Evolutionary conservation across 306 rosid genomes (phyloP).

Genomic region (Malus orientalis): DNA sequence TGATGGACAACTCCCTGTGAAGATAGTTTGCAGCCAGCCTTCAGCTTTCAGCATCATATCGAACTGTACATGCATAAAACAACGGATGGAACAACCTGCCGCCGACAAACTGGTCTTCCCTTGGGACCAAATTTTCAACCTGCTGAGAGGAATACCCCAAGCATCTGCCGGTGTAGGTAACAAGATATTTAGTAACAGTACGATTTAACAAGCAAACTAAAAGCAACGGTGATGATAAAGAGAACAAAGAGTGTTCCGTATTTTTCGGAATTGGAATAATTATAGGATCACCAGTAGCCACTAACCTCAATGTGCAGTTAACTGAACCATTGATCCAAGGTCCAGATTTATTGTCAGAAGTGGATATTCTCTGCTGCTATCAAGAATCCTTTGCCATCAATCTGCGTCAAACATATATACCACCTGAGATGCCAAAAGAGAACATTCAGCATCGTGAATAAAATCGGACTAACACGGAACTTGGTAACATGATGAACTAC

Average conservation of each 20-base stretch:
- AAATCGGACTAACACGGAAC: neutral
- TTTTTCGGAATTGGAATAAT: neutral
- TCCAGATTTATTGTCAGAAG: neutral
- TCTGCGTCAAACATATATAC: neutral
- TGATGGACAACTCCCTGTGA: neutral
- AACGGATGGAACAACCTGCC: neutral
- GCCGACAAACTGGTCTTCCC: slow-evolving; percentile 15
- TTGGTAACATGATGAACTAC: neutral
- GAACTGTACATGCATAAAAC: slow-evolving; percentile 27
- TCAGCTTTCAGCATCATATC: slow-evolving; percentile 1
- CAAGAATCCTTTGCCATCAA: neutral
- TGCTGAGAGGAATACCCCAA: neutral
- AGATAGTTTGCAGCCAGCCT: slow-evolving; percentile 6
- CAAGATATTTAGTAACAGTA: neutral
- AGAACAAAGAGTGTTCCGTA: neutral
- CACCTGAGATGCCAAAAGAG: neutral
- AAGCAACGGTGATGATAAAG: neutral
- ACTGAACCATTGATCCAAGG: neutral
- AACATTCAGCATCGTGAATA: neutral
- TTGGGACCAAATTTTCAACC: neutral
- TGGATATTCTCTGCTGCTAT: neutral
- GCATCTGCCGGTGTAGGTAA: neutral
- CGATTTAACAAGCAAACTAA: neutral
- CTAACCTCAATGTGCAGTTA: slow-evolving; percentile 1
- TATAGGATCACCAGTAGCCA: neutral